Base-by-base conservation (phyloP, 768 basidiomycete genomes). In the Auriscalpium microsporum region DNA sequence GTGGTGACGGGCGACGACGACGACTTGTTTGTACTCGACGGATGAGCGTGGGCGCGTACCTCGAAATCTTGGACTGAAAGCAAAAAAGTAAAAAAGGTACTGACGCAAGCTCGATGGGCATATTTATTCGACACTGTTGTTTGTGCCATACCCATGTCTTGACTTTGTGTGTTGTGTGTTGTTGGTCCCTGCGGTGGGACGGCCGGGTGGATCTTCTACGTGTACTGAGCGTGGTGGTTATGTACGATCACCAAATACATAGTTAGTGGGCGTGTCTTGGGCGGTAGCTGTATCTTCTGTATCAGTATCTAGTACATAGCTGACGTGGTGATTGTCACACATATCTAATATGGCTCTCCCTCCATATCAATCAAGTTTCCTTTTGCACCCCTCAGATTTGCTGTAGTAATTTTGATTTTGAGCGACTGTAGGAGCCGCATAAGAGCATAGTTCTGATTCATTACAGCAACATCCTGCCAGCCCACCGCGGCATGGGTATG, bases 401-500 rank as follows among this genome's bases (percentile, higher is more conserved):
- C 40, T 42, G 40, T 28, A 28, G 28, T 28, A 28, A 28, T 28
- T 28, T 28, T 28, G 28, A 28, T 4, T 28, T 28, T 4, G 28
- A 28, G 28, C 28, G 28, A 28, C 28, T 28, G 28, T 28, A 28
- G 5, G 7, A 28, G 6, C 40, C 40, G 17, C 40, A 8, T 4
- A 42, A 42, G 17, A 14, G 40, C 13, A 42, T 42, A 4, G 14
- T 8, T 42, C 13, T 42, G 40, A 17, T 4, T 42, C 40, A 19
- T 69, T 67, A 90, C 60, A 90, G 67, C 50, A 86, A 58, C 84
- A 89, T 86, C 66, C 83, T 77, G 36, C 87, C 89, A 13, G 84
- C 77, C 90, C 91, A 94, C 56, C 95, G 73, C 1, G 94, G 94
- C 77, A 96, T 91, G 6, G 91, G 82, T 44, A 94, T 82, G 64